Evolutionary conservation across 2,329 filamentous ascomycete species (phyloP).

Genomic region (Pleoardoris graminearum): DNA sequence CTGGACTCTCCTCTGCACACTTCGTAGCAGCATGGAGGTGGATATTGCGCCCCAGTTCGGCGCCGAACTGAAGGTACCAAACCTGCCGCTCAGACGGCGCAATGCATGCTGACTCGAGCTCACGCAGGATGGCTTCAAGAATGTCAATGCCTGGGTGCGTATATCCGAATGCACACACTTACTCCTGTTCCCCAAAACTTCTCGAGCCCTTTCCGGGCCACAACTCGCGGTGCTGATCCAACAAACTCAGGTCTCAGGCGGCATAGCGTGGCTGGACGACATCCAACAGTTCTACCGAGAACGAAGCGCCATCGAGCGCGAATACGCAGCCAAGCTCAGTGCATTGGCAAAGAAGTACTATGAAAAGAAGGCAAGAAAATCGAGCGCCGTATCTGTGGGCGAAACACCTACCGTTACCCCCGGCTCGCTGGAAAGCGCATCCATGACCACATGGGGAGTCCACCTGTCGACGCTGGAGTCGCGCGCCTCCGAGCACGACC

Average conservation of each 20-base stretch:
- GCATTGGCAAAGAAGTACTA: slow-evolving; percentile 93
- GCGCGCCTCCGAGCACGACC: slow-evolving; percentile 85
- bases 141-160: slow-evolving; percentile 83
- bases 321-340: slow-evolving; percentile 87
- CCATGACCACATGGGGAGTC: slow-evolving; percentile 94
- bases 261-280: slow-evolving; percentile 94
- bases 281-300: slow-evolving; percentile 98
- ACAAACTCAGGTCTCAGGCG: slow-evolving; percentile 66
- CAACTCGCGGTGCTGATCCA: slow-evolving; percentile 27
- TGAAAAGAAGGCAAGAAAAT: slow-evolving; percentile 93
- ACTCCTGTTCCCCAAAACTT: slow-evolving; percentile 8
- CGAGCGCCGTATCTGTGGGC: slow-evolving; percentile 84
- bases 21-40: slow-evolving; percentile 67
- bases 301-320: slow-evolving; percentile 90
- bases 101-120: slow-evolving; percentile 31
- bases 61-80: slow-evolving; percentile 82
- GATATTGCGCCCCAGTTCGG: slow-evolving; percentile 87
- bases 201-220: slow-evolving; percentile 10
- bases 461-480: slow-evolving; percentile 89
- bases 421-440: slow-evolving; percentile 93
- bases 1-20: slow-evolving; percentile 19
- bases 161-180: slow-evolving; percentile 10
- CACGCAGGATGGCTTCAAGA: slow-evolving; percentile 88
- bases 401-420: slow-evolving; percentile 92
- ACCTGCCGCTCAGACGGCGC: slow-evolving; percentile 14